phyloP scores from a whole-genome alignment of 1,139 yeast genomes.

The Taiozyma sp. region DNA sequence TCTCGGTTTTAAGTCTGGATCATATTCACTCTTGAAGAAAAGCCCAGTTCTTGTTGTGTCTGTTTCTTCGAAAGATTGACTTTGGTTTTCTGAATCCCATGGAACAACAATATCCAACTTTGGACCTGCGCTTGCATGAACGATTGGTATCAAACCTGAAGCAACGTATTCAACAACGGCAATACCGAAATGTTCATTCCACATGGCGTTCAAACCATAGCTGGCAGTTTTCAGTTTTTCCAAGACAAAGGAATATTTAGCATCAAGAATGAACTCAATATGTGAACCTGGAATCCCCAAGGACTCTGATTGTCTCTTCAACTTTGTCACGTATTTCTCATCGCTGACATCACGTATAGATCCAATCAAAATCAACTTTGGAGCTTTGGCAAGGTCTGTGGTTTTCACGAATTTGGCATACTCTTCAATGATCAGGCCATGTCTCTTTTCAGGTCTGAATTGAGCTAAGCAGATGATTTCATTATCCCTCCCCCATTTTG shows the following conservation, averaged over 20 bases:
- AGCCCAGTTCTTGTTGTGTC: conserved; percentile 52
- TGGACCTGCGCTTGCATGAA: conserved; percentile 96
- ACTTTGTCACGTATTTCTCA: conserved; percentile 46
- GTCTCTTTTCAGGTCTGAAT: conserved; percentile 94
- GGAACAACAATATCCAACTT: conserved; percentile 74
- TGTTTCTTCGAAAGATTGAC: conserved; percentile 22
- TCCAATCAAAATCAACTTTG: conserved; percentile 71
- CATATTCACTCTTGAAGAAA: conserved; percentile 64
- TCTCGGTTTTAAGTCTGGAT: conserved; percentile 42
- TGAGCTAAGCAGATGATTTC: conserved; percentile 80
- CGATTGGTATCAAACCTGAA: conserved; percentile 81
- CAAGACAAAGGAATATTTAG: conserved; percentile 61
- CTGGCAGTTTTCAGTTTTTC: conserved; percentile 51
- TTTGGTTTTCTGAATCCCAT: conserved; percentile 33
- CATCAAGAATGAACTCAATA: conserved; percentile 70
- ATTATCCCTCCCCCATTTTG: conserved; percentile 37
- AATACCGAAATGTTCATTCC: conserved; percentile 99
- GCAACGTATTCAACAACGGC: conserved; percentile 93
- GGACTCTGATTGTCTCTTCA: conserved; percentile 41
- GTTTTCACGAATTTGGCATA: conserved; percentile 44
- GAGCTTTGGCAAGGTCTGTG: conserved; percentile 24
- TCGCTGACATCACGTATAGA: conserved; percentile 74
- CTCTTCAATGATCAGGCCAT: conserved; percentile 57
- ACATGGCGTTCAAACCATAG: conserved; percentile 92
- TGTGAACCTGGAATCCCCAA: conserved; percentile 41